A percentile compares a stretch with the other conserved stretches of the same genome.
Conservation (phyloP, 495 filamentous ascomycete species). For the Lindgomyces ingoldianus region DNA sequence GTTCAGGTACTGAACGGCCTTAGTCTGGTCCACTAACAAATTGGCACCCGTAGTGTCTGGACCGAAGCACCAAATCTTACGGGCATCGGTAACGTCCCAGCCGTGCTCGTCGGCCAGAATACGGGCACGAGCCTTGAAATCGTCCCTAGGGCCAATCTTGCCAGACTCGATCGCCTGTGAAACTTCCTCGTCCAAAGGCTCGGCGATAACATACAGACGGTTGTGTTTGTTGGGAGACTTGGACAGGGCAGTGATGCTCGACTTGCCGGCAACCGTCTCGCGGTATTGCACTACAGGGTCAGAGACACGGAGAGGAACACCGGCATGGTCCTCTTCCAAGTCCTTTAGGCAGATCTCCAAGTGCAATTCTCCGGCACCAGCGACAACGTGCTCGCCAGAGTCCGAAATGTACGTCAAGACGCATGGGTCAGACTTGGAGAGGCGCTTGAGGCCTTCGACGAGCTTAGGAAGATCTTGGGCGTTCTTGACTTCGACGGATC, state of each 20-base stretch:
- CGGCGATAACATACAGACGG: constrained; percentile 91
- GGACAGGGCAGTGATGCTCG: constrained; percentile 93
- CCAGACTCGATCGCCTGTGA: constrained; percentile 86
- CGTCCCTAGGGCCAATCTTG: constrained; percentile 92
- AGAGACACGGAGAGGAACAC: constrained; percentile 93
- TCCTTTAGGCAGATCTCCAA: constrained; percentile 99
- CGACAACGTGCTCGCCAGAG: constrained; percentile 97
- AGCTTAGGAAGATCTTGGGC: constrained; percentile 99
- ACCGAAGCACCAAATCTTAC: constrained; percentile 99
- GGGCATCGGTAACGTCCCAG: constrained; percentile 99
- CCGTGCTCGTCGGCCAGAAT: constrained; percentile 93
- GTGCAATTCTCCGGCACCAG: constrained; percentile 98
- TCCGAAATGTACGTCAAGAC: constrained; percentile 85
- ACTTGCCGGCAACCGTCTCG: constrained; percentile 81
- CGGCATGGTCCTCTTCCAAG: constrained; percentile 99
- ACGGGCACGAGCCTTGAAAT: constrained; percentile 99
- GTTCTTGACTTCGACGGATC: constrained; percentile 99
- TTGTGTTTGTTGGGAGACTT: constrained; percentile 99
- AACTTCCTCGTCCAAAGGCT: constrained; percentile 89
- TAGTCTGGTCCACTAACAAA: constrained; percentile 98
- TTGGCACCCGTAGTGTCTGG: constrained; percentile 98
- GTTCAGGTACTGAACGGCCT: constrained; percentile 99
- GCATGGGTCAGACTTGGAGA: constrained; percentile 99
- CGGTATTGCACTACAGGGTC: constrained; percentile 98
- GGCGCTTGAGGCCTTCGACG: constrained; percentile 99